Evolutionary conservation across 192 early-diverging fungal genomes (phyloP), one percentile per base, ranked within the genome.

Genomic region (Pilobolus umbonatus): DNA sequence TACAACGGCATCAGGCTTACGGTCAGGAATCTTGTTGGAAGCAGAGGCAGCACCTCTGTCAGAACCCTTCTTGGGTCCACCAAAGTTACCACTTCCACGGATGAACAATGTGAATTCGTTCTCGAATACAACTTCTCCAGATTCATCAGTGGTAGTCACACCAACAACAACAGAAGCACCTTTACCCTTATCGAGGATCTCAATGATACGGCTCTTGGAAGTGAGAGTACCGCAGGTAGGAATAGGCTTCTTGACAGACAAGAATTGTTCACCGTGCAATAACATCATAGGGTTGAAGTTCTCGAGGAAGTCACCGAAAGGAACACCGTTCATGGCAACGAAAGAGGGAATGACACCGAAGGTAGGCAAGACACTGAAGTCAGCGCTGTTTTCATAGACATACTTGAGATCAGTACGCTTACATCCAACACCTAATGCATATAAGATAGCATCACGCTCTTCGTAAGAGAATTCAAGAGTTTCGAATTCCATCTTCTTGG

Each of bases 121-220:
- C 52, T 92, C 77, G 60, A 82, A 85, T 31, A 98, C 67, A 15
- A 85, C 76, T 35, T 92, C 88, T 42, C 84, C 88, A 30, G 76
- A 72, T 47, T 69, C 75, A 66, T 98, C 94, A 36, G 65, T 74
- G 55, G 92, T 89, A 8, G 86, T 85, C n/a, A 95, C 80, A 64
- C 92, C 90, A 34, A 88, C 65, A 31, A 93, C 79, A 29, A 88
- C 81, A 17, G 89, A 80, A 64, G 88, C 87, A 31, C 90, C 93
- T 75, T 96, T 96, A 64, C 94, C 95, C 82, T 96, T 99, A 77
- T 99, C 96, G 62, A 97, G 80, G 53, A 99, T 87, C 48, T 98
- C 96, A 46, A 99, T 79, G 48, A 97, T 68, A 64, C 79, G 80
- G 57, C 87, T 80, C 21, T 75, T 85, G 57, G 88, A 86, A 53